These are phyloP conservation scores for Alnus glutinosa DNA, from an alignment of 306 rosid species.

Conservation along the genomic window DNA sequence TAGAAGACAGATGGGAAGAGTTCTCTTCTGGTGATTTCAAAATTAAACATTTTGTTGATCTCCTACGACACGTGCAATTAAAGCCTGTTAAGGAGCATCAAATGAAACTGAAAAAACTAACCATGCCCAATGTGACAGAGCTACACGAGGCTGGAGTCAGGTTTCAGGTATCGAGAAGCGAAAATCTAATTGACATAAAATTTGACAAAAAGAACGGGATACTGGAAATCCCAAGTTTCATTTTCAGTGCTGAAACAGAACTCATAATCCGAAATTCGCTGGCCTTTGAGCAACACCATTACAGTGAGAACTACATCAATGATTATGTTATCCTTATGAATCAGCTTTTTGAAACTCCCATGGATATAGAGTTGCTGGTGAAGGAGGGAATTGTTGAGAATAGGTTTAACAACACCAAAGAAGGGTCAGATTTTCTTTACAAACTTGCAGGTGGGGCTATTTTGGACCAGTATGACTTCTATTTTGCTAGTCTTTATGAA, in stretches of 20 bases:
- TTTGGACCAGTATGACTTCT: neutral
- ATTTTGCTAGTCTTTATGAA: constrained; percentile 18
- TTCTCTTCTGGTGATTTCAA: too few species aligned
- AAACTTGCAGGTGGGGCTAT: neutral
- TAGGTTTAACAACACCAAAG: too few species aligned
- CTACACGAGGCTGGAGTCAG: too few species aligned
- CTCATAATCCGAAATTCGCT: constrained; percentile 14
- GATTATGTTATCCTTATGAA: constrained; percentile 29
- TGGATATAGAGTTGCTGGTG: neutral
- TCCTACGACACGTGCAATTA: too few species aligned
- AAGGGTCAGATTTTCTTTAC: neutral
- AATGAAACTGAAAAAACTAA: too few species aligned
- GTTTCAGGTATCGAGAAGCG: neutral
- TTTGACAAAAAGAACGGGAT: constrained; percentile 10
- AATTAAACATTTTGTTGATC: too few species aligned
- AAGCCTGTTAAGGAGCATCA: too few species aligned
- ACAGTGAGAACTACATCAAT: neutral
- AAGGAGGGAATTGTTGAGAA: too few species aligned
- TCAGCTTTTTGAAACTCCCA: constrained; percentile 13
- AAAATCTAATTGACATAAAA: too few species aligned
- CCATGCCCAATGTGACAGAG: too few species aligned
- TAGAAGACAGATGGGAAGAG: too few species aligned
- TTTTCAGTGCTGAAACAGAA: neutral
- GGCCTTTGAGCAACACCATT: constrained; percentile 37
- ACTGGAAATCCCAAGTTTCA: neutral